These are phyloP conservation scores for Thelephora aurantiotincta DNA, from an alignment of 768 basidiomycete genomes.

Conservation along the genomic window DNA sequence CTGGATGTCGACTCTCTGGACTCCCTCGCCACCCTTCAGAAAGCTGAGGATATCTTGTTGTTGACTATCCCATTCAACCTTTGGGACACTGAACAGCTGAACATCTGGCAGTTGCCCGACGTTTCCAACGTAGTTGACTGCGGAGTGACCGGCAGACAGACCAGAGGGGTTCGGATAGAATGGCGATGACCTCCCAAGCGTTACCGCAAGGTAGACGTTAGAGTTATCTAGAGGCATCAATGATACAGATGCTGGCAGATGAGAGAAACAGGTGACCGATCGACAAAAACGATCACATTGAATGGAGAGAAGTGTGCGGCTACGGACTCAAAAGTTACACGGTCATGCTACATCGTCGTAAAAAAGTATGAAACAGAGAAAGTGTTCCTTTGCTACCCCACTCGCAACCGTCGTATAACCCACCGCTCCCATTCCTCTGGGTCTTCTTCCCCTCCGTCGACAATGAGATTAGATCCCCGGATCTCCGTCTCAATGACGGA, in stretches of 20 bases:
- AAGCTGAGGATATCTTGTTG: constrained; percentile 18
- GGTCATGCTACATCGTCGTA: no score
- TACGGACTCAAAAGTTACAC: no score
- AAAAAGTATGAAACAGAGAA: no score
- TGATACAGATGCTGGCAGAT: background rate
- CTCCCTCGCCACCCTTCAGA: constrained; percentile 17
- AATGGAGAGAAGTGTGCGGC: no score
- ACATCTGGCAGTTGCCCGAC: constrained; percentile 30
- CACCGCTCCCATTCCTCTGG: no score
- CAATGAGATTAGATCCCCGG: no score
- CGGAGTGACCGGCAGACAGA: constrained; percentile 19
- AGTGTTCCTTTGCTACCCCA: no score
- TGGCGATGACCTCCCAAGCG: constrained; percentile 22
- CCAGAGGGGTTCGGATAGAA: constrained; percentile 17
- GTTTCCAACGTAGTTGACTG: constrained; percentile 23
- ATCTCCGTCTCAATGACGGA: no score
- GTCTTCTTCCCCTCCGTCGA: no score
- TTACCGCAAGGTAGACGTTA: constrained; percentile 30
- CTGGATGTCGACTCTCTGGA: constrained; percentile 25
- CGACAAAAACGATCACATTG: no score
- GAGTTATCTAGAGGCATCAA: constrained; percentile 16
- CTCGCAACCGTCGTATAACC: no score
- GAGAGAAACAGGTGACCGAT: no score
- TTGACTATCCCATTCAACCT: constrained; percentile 20
- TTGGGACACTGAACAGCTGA: constrained; percentile 30